Evolutionary conservation across 2,329 filamentous ascomycete species (phyloP), one percentile per base, ranked within the genome.

Genomic region (Aureobasidium sp.): DNA sequence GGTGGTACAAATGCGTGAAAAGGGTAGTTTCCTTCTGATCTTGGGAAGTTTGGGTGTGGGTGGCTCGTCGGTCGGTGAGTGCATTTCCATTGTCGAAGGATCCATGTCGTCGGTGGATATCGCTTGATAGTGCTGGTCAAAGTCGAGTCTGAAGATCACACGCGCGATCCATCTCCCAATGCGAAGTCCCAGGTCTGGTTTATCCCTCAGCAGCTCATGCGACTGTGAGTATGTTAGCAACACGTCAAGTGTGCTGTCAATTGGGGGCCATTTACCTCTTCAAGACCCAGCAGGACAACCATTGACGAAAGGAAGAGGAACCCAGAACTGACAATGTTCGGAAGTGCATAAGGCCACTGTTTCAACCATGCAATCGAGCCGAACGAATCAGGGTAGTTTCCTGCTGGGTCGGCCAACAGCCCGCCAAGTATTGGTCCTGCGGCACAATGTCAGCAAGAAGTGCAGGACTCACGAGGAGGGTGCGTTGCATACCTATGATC

Each of bases 331-430:
- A 89, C 75, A 0, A 90, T 72, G 67, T 88, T 89, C 0, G 88
- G 88, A 42, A 90, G 74, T 1, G 86, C 86, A 73, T 87, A 90
- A 0, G 87, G 87, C 72, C 84, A 90, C 54, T 75, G 73, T 25
- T 74, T 77, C 78, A 88, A 83, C 85, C 87, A 89, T 64, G 78
- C 74, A 37, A 64, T 62, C 1, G 82, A 79, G 0, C 85, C 86
- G 68, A 91, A 90, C 0, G 88, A 59, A 0, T 73, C 72, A 0
- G 87, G 87, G 68, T 89, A 83, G 10, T 76, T 86, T 7, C 75
- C 77, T 6, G 82, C 77, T 0, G 88, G 87, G 67, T 90, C 85
- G 16, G 88, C 86, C 32, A 91, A 75, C 54, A 88, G 72, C 32
- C 88, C 88, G 45, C 88, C 87, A 74, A 86, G 49, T 80, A 78